These are phyloP conservation scores for Penicillium arizonense DNA, from an alignment of 495 filamentous ascomycete species.

Conservation along the genomic window DNA sequence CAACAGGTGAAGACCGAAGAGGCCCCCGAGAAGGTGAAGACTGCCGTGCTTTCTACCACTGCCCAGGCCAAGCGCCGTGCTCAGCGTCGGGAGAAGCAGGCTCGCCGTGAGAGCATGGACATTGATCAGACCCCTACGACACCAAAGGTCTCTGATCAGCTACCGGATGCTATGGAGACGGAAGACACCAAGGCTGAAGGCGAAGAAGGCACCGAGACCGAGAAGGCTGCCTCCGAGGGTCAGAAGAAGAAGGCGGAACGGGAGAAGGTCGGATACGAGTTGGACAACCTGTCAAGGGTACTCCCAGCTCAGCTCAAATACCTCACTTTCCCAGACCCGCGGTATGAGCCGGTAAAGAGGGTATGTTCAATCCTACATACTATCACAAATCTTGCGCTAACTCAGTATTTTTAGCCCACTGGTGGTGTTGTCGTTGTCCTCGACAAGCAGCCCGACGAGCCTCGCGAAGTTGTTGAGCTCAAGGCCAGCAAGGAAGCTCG, in stretches of 20 bases:
- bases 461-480: constrained; percentile 78
- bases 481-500: constrained; percentile 78
- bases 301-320: constrained; percentile 92
- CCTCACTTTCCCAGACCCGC: constrained; percentile 79
- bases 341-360: constrained; percentile 96
- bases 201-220: constrained; percentile 63
- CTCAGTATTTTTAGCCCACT: constrained; percentile 64
- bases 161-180: constrained; percentile 83
- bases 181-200: constrained; percentile 63
- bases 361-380: constrained; percentile 47
- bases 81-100: constrained; percentile 68
- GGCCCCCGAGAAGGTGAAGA: constrained; percentile 90
- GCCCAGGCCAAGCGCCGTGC: constrained; percentile 94
- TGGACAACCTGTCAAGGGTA: constrained; percentile 96
- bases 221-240: constrained; percentile 56
- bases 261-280: constrained; percentile 92
- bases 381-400: constrained; percentile 39
- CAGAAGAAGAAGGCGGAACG: constrained; percentile 86
- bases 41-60: constrained; percentile 93
- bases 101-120: constrained; percentile 80
- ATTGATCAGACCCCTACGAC: constrained; percentile 76
- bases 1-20: constrained; percentile 92
- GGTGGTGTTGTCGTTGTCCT: constrained; percentile 87
- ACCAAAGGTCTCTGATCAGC: constrained; percentile 65
- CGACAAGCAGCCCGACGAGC: constrained; percentile 78